These are phyloP conservation scores for Leishmania amazonensis DNA, from an alignment of 208 protist species.

Conservation along the genomic window DNA sequence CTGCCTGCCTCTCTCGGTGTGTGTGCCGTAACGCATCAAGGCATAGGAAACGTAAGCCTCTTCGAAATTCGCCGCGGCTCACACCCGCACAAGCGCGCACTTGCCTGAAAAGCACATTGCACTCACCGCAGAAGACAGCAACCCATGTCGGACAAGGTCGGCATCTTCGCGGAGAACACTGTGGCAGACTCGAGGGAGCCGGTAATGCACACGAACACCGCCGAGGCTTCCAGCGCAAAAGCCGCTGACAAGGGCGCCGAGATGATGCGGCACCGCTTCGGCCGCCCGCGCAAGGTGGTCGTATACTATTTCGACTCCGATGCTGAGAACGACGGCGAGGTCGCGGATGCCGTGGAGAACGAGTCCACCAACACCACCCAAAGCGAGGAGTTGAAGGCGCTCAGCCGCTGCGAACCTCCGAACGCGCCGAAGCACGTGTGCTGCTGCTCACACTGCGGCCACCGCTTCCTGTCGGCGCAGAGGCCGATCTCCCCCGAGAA, in stretches of 20 bases:
- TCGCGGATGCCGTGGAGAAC: not conserved
- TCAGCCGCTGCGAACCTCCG: conserved; percentile 2
- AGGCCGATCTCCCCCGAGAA: conserved; percentile 21
- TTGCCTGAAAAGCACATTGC: too few species aligned
- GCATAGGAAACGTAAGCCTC: too few species aligned
- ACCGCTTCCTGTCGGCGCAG: too few species aligned
- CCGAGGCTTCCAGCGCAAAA: not conserved
- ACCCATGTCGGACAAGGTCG: not conserved
- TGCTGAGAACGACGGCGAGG: conserved; percentile 3
- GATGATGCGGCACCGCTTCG: conserved; percentile 1
- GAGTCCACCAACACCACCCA: not conserved
- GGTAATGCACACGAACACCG: not conserved
- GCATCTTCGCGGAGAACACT: not conserved
- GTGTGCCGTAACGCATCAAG: too few species aligned
- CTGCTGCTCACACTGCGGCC: not conserved
- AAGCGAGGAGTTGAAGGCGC: conserved; percentile 5
- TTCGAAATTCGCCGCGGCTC: too few species aligned
- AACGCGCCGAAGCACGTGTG: not conserved
- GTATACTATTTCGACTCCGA: conserved; percentile 35
- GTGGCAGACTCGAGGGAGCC: not conserved
- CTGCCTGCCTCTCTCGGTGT: too few species aligned
- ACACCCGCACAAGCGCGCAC: too few species aligned
- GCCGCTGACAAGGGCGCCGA: not conserved
- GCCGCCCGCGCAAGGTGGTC: conserved; percentile 32
- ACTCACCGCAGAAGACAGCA: not conserved